These are phyloP conservation scores for Hemisphaericaspora xylanilytica DNA, from an alignment of 1,139 yeast genomes.

Conservation along the genomic window DNA sequence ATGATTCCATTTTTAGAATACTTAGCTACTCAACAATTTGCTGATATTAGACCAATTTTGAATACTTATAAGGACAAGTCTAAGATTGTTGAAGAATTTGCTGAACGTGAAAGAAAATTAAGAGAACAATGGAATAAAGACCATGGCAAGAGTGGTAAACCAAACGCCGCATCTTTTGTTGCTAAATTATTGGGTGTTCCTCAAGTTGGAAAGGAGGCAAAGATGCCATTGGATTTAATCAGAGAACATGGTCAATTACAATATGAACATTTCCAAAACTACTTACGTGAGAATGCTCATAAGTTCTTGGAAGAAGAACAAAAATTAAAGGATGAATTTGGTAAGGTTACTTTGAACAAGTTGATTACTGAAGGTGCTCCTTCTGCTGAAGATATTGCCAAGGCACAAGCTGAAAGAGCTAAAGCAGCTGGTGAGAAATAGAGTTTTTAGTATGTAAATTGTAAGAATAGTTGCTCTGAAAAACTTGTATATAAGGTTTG, in stretches of 20 bases:
- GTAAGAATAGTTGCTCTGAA: background rate
- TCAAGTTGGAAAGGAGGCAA: constrained; percentile 54
- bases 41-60: constrained; percentile 88
- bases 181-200: constrained; percentile 64
- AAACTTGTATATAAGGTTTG: constrained; percentile 5
- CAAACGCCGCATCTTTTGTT: constrained; percentile 51
- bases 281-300: constrained; percentile 85
- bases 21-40: constrained; percentile 85
- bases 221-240: constrained; percentile 87
- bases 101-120: constrained; percentile 69
- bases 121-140: constrained; percentile 67
- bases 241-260: constrained; percentile 93
- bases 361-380: constrained; percentile 84
- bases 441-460: constrained; percentile 2
- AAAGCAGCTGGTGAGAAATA: constrained; percentile 17
- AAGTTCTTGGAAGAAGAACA: constrained; percentile 79
- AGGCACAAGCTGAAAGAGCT: constrained; percentile 50
- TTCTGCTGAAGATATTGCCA: constrained; percentile 79
- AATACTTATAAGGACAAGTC: constrained; percentile 63
- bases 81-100: constrained; percentile 70
- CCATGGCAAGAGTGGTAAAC: constrained; percentile 48
- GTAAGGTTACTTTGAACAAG: constrained; percentile 78
- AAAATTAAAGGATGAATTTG: constrained; percentile 76
- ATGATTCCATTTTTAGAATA: constrained; percentile 93
- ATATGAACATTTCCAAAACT: constrained; percentile 78